phyloP scores from a whole-genome alignment of 768 basidiomycete species.

The Xerocomus potaroensis region DNA sequence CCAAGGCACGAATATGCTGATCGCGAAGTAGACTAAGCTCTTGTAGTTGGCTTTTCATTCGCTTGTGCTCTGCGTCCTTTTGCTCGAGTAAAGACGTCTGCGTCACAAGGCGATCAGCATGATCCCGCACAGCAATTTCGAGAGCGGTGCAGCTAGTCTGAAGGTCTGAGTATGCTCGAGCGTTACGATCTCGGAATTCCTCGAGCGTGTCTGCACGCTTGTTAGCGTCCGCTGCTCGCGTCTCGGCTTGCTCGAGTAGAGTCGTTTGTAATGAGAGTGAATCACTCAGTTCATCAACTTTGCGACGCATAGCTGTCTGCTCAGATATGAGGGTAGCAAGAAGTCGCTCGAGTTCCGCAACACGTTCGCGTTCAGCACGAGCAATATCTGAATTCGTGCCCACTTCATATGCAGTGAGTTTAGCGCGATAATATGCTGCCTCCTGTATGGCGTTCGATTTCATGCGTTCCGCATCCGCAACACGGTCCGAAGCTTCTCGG shows the following conservation, averaged over 20 bases:
- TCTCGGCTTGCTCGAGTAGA: constrained; percentile 74
- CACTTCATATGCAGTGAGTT: constrained; percentile 81
- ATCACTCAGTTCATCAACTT: constrained; percentile 67
- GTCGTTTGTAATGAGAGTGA: constrained; percentile 73
- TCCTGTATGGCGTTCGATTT: constrained; percentile 83
- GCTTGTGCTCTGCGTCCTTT: constrained; percentile 71
- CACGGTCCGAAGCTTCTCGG: constrained; percentile 65
- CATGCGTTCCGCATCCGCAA: constrained; percentile 75
- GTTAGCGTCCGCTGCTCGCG: constrained; percentile 66
- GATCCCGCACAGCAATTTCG: constrained; percentile 69
- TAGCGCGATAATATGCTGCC: constrained; percentile 93
- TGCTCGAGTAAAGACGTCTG: constrained; percentile 75
- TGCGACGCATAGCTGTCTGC: constrained; percentile 62
- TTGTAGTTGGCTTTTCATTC: constrained; percentile 61
- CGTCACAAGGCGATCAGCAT: constrained; percentile 65
- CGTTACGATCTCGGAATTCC: constrained; percentile 56
- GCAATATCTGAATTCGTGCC: constrained; percentile 58
- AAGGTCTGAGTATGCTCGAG: constrained; percentile 65
- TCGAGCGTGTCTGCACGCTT: constrained; percentile 76
- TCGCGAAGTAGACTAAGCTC: constrained; percentile 69
- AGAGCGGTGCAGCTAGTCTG: constrained; percentile 56
- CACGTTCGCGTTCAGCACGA: constrained; percentile 75
- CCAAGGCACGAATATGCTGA: constrained; percentile 82
- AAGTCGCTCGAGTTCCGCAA: constrained; percentile 68
- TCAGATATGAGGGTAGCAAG: constrained; percentile 58